Evolutionary conservation across 768 basidiomycete species (phyloP).

Genomic region (Russula sp.): DNA sequence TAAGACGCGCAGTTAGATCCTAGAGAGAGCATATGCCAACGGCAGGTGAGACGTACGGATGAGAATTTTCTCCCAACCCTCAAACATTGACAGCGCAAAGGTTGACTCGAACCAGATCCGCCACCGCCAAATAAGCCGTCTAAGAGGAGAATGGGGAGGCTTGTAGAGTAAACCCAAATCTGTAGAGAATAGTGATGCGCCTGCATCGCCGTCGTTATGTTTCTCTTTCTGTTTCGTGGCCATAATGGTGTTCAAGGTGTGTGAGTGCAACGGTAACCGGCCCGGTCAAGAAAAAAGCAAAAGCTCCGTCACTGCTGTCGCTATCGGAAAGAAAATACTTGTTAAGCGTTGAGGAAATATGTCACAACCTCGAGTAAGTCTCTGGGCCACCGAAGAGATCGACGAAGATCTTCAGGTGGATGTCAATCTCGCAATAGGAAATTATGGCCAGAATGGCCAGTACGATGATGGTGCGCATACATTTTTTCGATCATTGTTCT

Average conservation of each 20-base stretch:
- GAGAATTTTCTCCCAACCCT: slow-evolving; percentile 64
- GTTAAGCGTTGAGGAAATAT: slow-evolving; percentile 29
- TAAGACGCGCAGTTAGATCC: neutral
- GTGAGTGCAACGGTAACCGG: neutral
- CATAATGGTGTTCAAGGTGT: neutral
- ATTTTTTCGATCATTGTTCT: neutral
- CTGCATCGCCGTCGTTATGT: neutral
- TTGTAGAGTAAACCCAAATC: slow-evolving; percentile 27
- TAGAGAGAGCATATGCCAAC: slow-evolving; percentile 9
- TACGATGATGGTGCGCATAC: slow-evolving; percentile 55
- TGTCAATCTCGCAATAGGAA: slow-evolving; percentile 60
- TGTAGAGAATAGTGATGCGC: slow-evolving; percentile 22
- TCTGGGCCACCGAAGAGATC: slow-evolving; percentile 79
- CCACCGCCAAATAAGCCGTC: slow-evolving; percentile 42
- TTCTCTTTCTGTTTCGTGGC: slow-evolving; percentile 13
- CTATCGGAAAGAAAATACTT: no score
- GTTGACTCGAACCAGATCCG: slow-evolving; percentile 54
- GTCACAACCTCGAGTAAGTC: slow-evolving; percentile 58
- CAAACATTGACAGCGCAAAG: slow-evolving; percentile 53
- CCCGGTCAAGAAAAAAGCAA: neutral
- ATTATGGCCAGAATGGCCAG: slow-evolving; percentile 58
- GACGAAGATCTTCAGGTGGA: slow-evolving; percentile 72
- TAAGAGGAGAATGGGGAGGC: slow-evolving; percentile 26
- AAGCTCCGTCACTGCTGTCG: no score
- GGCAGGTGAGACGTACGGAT: slow-evolving; percentile 39